These are phyloP conservation scores for Penicillium sp. DNA, from an alignment of 2,329 filamentous ascomycete genomes.

Conservation along the genomic window DNA sequence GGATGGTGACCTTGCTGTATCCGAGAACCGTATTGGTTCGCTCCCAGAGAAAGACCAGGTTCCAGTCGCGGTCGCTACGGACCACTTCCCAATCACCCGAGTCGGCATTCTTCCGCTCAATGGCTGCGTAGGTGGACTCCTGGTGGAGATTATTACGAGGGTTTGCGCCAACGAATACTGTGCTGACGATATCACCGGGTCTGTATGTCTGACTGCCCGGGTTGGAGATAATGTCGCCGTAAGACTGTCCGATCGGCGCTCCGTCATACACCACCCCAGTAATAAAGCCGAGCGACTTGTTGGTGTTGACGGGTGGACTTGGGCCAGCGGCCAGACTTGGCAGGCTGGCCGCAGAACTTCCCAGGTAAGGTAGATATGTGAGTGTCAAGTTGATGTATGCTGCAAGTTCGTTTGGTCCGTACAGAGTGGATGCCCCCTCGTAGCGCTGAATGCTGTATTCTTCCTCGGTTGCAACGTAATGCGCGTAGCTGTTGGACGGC, in stretches of 20 bases:
- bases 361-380: slow-evolving; percentile 66
- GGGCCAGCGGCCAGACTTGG: slow-evolving; percentile 54
- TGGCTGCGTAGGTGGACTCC: slow-evolving; percentile 71
- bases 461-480: slow-evolving; percentile 75
- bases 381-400: slow-evolving; percentile 86
- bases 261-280: slow-evolving; percentile 72
- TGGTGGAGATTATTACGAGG: slow-evolving; percentile 82
- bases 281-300: slow-evolving; percentile 76
- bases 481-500: slow-evolving; percentile 85
- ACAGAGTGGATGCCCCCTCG: slow-evolving; percentile 90
- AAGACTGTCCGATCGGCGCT: slow-evolving; percentile 62
- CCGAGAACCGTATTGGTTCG: slow-evolving; percentile 67
- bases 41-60: slow-evolving; percentile 75
- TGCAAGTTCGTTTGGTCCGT: slow-evolving; percentile 74
- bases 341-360: slow-evolving; percentile 44
- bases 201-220: slow-evolving; percentile 54
- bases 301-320: slow-evolving; percentile 72
- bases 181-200: slow-evolving; percentile 61
- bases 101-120: slow-evolving; percentile 60
- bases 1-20: slow-evolving; percentile 72
- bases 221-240: slow-evolving; percentile 63
- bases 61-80: slow-evolving; percentile 77
- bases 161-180: slow-evolving; percentile 79
- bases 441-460: slow-evolving; percentile 85
- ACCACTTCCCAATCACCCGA: slow-evolving; percentile 61